These are phyloP conservation scores for Termitomyces eurrhizus DNA, from an alignment of 768 basidiomycete species.

Conservation along the genomic window DNA sequence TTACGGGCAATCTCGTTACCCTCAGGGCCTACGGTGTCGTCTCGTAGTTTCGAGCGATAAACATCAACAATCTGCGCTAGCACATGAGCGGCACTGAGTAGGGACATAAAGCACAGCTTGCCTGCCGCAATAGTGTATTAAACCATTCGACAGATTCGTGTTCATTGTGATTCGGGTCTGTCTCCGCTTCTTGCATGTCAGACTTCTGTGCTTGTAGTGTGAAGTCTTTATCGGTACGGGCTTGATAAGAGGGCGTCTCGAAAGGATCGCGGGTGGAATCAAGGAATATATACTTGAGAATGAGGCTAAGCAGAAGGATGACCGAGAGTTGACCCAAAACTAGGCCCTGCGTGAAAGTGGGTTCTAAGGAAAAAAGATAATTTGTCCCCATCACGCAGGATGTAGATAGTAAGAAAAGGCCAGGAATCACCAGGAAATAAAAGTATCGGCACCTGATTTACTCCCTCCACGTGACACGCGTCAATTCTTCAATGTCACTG, in stretches of 20 bases:
- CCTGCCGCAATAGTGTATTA: slow-evolving; percentile 81
- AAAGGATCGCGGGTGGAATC: slow-evolving; percentile 63
- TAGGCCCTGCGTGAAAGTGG: slow-evolving; percentile 94
- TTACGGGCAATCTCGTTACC: slow-evolving; percentile 83
- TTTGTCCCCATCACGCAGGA: slow-evolving; percentile 40
- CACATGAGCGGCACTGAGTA: background rate
- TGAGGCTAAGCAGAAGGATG: slow-evolving; percentile 64
- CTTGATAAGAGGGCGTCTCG: slow-evolving; percentile 57
- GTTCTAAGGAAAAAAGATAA: slow-evolving; percentile 71
- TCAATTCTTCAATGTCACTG: slow-evolving; percentile 3
- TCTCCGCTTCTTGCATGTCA: slow-evolving; percentile 16
- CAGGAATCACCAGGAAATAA: background rate
- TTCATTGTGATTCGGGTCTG: slow-evolving; percentile 23
- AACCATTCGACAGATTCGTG: slow-evolving; percentile 90
- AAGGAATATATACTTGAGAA: slow-evolving; percentile 95
- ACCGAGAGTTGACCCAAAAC: slow-evolving; percentile 91
- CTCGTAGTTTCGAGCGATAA: slow-evolving; percentile 75
- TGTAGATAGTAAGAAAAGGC: background rate
- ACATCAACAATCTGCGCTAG: slow-evolving; percentile 54
- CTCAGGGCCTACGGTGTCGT: slow-evolving; percentile 62
- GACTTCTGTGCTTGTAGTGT: slow-evolving; percentile 34
- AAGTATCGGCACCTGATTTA: slow-evolving; percentile 8
- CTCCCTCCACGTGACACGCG: slow-evolving; percentile 4
- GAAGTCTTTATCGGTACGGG: slow-evolving; percentile 47
- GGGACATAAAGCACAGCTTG: slow-evolving; percentile 23